Evolutionary conservation across 768 basidiomycete species (phyloP).

Genomic region (Mycena albidolilacea): DNA sequence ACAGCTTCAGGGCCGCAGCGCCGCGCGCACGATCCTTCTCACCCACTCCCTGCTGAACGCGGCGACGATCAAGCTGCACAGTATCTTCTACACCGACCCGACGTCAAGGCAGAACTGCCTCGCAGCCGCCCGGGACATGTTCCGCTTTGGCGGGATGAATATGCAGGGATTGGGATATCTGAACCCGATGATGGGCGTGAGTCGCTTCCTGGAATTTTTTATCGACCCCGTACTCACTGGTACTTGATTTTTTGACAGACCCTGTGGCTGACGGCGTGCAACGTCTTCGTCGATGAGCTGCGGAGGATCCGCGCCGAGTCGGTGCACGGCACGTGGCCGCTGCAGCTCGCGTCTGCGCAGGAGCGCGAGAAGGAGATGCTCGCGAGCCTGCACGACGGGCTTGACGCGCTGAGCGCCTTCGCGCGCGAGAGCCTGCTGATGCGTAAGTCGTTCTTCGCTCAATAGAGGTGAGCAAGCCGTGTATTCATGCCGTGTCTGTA

Average conservation of each 20-base stretch:
- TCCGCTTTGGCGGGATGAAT: slow-evolving; percentile 56
- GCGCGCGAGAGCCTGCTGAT: slow-evolving; percentile 61
- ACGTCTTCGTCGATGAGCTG: slow-evolving; percentile 64
- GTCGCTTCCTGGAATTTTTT: slow-evolving; percentile 43
- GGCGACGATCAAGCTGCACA: slow-evolving; percentile 68
- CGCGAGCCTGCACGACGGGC: slow-evolving; percentile 55
- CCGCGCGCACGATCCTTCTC: slow-evolving; percentile 57
- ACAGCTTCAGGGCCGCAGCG: slow-evolving; percentile 50
- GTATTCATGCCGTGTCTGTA: slow-evolving; percentile 39
- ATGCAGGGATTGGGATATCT: slow-evolving; percentile 57
- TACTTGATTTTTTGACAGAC: slow-evolving; percentile 47
- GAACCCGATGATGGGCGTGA: slow-evolving; percentile 68
- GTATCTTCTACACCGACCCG: slow-evolving; percentile 60
- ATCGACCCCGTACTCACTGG: neutral
- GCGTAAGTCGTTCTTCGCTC: slow-evolving; percentile 53
- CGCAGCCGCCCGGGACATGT: slow-evolving; percentile 59
- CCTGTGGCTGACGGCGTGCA: slow-evolving; percentile 63
- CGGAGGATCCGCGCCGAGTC: slow-evolving; percentile 50
- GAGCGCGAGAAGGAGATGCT: slow-evolving; percentile 59
- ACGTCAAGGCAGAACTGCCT: slow-evolving; percentile 62
- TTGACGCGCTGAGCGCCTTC: slow-evolving; percentile 59
- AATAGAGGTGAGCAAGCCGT: slow-evolving; percentile 5
- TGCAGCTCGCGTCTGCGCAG: slow-evolving; percentile 35
- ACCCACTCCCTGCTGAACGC: slow-evolving; percentile 65
- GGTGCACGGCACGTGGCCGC: slow-evolving; percentile 45